These are phyloP conservation scores for Candida sanyiensis DNA, from an alignment of 805 yeast genomes.

Conservation along the genomic window DNA sequence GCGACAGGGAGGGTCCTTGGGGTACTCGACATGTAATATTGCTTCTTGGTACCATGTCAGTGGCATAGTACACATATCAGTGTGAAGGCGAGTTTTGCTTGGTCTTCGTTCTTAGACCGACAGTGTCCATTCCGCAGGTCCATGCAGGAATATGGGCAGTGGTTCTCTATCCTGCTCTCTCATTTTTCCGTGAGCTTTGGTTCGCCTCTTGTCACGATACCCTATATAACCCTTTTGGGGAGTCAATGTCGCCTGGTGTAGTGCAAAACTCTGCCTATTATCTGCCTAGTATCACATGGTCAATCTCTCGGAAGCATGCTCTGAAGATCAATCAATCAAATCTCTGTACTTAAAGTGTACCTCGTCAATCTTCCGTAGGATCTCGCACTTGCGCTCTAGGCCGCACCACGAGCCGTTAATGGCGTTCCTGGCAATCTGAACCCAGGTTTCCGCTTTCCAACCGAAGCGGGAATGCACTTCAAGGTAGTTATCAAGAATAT, in stretches of 20 bases:
- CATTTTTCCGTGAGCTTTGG: too few species aligned
- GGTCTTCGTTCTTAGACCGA: too few species aligned
- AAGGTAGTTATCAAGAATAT: constrained; percentile 68
- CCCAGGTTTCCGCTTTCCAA: constrained; percentile 57
- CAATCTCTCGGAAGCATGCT: too few species aligned
- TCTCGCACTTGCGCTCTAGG: constrained; percentile 46
- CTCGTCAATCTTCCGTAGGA: constrained; percentile 39
- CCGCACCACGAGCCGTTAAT: constrained; percentile 72
- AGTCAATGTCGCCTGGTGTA: too few species aligned
- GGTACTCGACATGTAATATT: not conserved
- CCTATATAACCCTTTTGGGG: too few species aligned
- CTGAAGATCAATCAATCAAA: not conserved
- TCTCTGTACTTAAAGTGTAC: constrained; percentile 32
- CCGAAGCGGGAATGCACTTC: constrained; percentile 62
- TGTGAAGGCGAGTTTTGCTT: too few species aligned
- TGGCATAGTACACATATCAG: too few species aligned
- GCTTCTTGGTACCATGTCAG: too few species aligned
- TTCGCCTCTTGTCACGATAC: too few species aligned
- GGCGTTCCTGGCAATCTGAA: constrained; percentile 54
- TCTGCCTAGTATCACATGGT: too few species aligned
- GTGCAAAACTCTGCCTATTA: too few species aligned
- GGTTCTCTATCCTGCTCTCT: too few species aligned
- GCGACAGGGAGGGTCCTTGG: not conserved
- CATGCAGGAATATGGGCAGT: not conserved
- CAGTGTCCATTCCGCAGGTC: not conserved